These are phyloP conservation scores for Leccinum subrobustum DNA, from an alignment of 1,284 basidiomycete species.

Conservation along the genomic window DNA sequence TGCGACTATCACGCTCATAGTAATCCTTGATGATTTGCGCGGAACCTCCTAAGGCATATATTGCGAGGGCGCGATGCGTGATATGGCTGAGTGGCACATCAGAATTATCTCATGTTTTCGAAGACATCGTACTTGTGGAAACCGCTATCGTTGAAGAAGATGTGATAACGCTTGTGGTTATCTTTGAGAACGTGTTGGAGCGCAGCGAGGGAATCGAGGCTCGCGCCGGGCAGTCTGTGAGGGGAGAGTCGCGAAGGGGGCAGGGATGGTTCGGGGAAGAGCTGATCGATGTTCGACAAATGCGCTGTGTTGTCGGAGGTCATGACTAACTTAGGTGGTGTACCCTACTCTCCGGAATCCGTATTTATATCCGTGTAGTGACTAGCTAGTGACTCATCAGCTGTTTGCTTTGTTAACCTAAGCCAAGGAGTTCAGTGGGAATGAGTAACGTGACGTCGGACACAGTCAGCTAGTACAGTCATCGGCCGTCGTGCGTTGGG, in stretches of 20 bases:
- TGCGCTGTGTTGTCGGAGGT: background rate
- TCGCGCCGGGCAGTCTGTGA: constrained; percentile 28
- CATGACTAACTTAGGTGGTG: background rate
- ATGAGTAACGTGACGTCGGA: no score
- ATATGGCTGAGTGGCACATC: constrained; percentile 35
- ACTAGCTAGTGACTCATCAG: no score
- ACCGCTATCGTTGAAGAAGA: constrained; percentile 24
- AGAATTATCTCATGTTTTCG: background rate
- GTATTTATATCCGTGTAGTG: no score
- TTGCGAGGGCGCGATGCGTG: constrained; percentile 43
- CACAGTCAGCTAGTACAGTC: background rate
- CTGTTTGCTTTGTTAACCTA: no score
- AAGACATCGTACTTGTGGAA: constrained; percentile 28
- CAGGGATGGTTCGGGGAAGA: constrained; percentile 26
- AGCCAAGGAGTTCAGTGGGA: no score
- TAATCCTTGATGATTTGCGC: constrained; percentile 36
- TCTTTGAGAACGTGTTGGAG: constrained; percentile 28
- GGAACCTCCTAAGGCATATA: constrained; percentile 42
- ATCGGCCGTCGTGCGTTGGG: background rate
- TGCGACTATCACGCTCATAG: constrained; percentile 34
- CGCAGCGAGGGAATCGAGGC: constrained; percentile 19
- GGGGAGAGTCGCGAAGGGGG: constrained; percentile 29
- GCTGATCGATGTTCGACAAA: constrained; percentile 8
- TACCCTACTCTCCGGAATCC: no score
- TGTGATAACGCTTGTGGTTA: constrained; percentile 27